Base-by-base conservation (phyloP, 805 yeast genomes). In the Metschnikowia bowlesiae region DNA sequence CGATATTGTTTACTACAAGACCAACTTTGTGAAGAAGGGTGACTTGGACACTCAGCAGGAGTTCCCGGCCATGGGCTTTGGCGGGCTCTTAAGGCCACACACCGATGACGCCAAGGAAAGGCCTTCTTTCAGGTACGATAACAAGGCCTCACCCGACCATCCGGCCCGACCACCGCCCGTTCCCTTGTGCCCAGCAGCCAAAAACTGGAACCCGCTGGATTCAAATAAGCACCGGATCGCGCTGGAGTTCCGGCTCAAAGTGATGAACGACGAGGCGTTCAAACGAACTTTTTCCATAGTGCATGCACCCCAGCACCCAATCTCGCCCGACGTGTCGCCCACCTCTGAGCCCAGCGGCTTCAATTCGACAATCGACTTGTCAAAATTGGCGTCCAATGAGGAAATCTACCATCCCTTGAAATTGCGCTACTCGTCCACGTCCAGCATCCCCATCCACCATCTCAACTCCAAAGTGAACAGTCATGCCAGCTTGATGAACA, bases 301-400 rank as follows among this genome's bases (percentile, higher is more conserved):
- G 9, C 62, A 64, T 32, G 70, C 62, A 18, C 78, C 78, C 0
- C 35, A 42, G 14, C 61, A 60, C 38, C 75, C 76, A 5, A 59
- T 66, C 8, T 64, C 71, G 41, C 78, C 78, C 4, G 75, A 70
- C 50, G 70, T 73, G 1, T 70, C 75, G 18, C 78, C 78, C 26
- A 64, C 55, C 30, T 67, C 74, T 6, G 72, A 67, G 48, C 77
- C 78, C 6, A 67, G 76, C 10, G 57, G 75, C 47, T 61, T 65
- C 44, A 73, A 73, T 50, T 70, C 75, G 6, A 70, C 72, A 13
- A 67, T 73, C 26, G 75, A 73, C 53, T 62, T 73, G 44, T 57
- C 68, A 29, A 71, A 71, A 49, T 54, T 73, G 34, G 46, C 58
- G 13, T 63, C 64, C 33, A 67, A 69, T 52, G 65, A 69, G 46